phyloP scores from a whole-genome alignment of 23 red algal genomes.

The Porphyridium purpureum region DNA sequence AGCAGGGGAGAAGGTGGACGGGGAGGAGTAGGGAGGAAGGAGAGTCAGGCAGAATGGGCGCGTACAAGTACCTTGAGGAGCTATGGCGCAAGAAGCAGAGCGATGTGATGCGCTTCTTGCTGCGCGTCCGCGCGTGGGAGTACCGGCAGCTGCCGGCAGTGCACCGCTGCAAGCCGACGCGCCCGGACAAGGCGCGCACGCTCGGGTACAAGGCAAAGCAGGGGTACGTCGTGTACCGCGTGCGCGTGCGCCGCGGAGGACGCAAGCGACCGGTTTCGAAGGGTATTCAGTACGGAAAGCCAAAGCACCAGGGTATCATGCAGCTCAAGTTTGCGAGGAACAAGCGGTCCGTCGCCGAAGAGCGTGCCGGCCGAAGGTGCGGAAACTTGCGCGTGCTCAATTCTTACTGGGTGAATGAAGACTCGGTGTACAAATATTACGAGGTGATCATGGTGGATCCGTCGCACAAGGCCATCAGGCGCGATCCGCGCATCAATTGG shows the following conservation, averaged over 20 bases:
- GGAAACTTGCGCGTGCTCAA: conserved; percentile 96
- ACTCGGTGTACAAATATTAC: conserved; percentile 94
- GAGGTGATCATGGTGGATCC: conserved; percentile 93
- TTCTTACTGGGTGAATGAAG: conserved; percentile 98
- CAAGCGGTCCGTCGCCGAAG: conserved; percentile 94
- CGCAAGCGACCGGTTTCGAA: conserved; percentile 93
- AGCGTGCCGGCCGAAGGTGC: conserved; percentile 74
- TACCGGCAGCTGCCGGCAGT: conserved; percentile 83
- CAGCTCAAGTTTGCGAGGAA: conserved; percentile 92
- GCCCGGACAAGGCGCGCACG: conserved; percentile 86
- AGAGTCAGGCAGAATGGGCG: conserved; percentile 46
- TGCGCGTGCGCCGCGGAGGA: conserved; percentile 88
- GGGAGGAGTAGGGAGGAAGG: no score
- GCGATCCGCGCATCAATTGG: conserved; percentile 85
- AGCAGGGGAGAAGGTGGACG: no score
- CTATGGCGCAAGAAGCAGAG: conserved; percentile 96
- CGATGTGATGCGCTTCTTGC: conserved; percentile 85
- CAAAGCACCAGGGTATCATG: conserved; percentile 96
- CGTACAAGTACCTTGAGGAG: conserved; percentile 94
- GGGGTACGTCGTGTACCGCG: conserved; percentile 78
- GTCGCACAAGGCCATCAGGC: conserved; percentile 73
- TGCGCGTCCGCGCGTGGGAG: conserved; percentile 96
- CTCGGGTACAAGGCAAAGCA: conserved; percentile 95
- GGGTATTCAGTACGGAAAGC: conserved; percentile 98
- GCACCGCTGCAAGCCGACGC: conserved; percentile 73